Base-by-base conservation (phyloP, 768 basidiomycete genomes). In the Pisolithus orientalis region DNA sequence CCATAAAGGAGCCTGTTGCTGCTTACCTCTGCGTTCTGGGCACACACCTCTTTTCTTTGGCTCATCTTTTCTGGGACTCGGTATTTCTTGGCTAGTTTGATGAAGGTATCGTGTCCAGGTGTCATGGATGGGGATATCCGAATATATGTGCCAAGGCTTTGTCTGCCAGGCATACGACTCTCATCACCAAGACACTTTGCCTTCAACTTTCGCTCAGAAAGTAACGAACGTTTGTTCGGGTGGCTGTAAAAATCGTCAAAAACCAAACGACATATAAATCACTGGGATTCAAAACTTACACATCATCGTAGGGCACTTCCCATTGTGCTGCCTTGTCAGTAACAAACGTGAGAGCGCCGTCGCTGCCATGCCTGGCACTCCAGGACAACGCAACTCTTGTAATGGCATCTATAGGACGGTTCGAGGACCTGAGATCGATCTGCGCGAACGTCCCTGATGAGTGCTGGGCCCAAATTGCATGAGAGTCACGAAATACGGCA, bases 271-370 rank as follows among this genome's bases (percentile, higher is more conserved):
- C 13, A 3, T 25, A 32, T 16, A 34, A 21, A 39, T 38, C 13
- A 37, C 25, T 9, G 5, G 28, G 53, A 40, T 6, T 17, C 29
- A 10, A 14, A 14, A 69, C 83, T 49, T 60, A 90, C 90, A 84
- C 59, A 59, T 93, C 90, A 56, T 93, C 90, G 53, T 87, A 92
- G 2, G 90, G 90, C 2, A 84, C 63, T 59, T 90, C 87, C 75
- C 79, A 83, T 38, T 63, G 63, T 5, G 61, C 55, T 39, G 69
- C 71, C n/a, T 66, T 69, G 49, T 86, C 86, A 2, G 78, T 65
- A 10, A 85, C 82, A 57, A 92, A 91, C 6, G 82, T 72, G 42
- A 93, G 63, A 2, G 81, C 74, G 3, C 87, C 86, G 1, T 67
- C 59, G 11, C 75, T 67, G 16, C 62, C 52, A 27, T 53, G 51